phyloP scores from a whole-genome alignment of 495 filamentous ascomycete genomes.

The Hypomontagnella submonticulosa region DNA sequence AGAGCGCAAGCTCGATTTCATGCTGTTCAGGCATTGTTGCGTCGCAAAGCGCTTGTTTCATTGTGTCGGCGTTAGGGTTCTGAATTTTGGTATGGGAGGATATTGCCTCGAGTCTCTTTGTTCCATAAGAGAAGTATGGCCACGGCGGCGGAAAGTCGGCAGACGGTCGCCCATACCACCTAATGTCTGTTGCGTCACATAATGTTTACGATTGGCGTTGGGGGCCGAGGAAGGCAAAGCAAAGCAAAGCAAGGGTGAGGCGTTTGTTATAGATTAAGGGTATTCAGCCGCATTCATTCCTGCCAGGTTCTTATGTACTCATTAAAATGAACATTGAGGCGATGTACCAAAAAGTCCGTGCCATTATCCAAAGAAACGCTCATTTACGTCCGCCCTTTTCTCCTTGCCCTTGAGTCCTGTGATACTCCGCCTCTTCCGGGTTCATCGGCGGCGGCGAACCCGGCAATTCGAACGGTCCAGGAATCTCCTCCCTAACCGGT shows the following conservation, averaged over 20 bases:
- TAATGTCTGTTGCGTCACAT: conserved; percentile 19
- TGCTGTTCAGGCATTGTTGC: background rate
- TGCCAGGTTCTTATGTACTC: conserved; percentile 23
- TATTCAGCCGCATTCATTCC: conserved; percentile 29
- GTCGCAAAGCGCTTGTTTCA: conserved; percentile 5
- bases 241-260: conserved; percentile 11
- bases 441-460: conserved; percentile 35
- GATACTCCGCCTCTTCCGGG: conserved; percentile 20
- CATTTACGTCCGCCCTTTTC: conserved; percentile 13
- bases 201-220: conserved; percentile 33
- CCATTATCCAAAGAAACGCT: conserved; percentile 8
- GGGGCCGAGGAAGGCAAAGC: background rate
- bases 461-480: conserved; percentile 16
- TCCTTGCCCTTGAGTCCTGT: conserved; percentile 2
- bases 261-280: conserved; percentile 26
- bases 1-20: background rate
- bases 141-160: background rate
- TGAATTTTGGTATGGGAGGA: too few species aligned
- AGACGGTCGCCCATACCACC: conserved; percentile 2
- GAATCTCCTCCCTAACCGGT: conserved; percentile 4
- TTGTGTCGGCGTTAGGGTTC: too few species aligned
- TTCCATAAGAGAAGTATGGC: background rate
- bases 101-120: background rate
- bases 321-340: conserved; percentile 27
- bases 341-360: conserved; percentile 30